phyloP scores from a whole-genome alignment of 2,329 filamentous ascomycete genomes.

The Zymoseptoria crescenta region DNA sequence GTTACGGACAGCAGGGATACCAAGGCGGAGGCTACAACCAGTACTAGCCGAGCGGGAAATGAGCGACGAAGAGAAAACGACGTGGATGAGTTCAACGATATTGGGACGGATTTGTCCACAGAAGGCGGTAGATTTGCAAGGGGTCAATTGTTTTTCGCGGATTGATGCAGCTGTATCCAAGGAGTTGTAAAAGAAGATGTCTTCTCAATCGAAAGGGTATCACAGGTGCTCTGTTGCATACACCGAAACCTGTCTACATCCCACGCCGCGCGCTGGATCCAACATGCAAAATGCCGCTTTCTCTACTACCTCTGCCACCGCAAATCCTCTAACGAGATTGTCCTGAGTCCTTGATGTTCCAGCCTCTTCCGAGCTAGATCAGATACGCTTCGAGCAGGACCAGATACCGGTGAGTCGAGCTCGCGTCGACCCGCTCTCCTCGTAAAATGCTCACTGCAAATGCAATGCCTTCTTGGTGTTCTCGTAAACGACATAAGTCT shows the following conservation, averaged over 20 bases:
- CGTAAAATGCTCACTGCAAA: slow-evolving; percentile 2
- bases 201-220: not conserved
- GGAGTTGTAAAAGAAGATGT: not conserved
- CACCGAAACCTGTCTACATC: not conserved
- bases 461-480: slow-evolving; percentile 68
- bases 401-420: too few relatives aligned
- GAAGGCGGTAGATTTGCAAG: not conserved
- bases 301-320: not conserved
- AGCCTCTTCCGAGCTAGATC: not conserved
- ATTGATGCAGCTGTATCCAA: not conserved
- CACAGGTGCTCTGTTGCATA: not conserved
- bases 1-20: not conserved
- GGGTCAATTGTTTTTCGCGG: not conserved
- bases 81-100: not conserved
- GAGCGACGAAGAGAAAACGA: not conserved
- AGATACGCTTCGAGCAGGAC: not conserved
- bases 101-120: not conserved
- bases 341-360: not conserved
- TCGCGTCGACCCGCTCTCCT: not conserved
- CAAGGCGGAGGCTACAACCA: not conserved
- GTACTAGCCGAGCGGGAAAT: not conserved
- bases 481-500: slow-evolving; percentile 80
- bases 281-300: not conserved
- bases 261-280: not conserved
- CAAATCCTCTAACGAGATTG: not conserved